phyloP scores from a whole-genome alignment of 2,329 filamentous ascomycete genomes.

The Hansfordia pulvinata region DNA sequence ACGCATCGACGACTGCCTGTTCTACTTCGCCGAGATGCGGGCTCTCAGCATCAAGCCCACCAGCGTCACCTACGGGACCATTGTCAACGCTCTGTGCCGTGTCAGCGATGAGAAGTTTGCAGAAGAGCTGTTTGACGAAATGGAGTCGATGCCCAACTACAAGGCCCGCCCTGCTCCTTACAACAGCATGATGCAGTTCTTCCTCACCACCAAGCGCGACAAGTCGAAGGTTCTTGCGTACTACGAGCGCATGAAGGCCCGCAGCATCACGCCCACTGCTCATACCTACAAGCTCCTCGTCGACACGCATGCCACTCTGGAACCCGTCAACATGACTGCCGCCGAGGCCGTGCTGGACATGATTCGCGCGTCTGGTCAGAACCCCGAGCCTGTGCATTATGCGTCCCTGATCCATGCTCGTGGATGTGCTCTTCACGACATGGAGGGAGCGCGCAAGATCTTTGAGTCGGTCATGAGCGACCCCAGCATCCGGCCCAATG shows the following conservation, averaged over 20 bases:
- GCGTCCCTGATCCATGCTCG: conserved; percentile 91
- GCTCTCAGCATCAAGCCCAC: conserved; percentile 85
- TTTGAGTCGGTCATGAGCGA: conserved; percentile 72
- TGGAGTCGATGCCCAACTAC: conserved; percentile 98
- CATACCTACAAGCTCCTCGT: conserved; percentile 98
- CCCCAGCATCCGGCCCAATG: conserved; percentile 53
- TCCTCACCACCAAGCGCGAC: conserved; percentile 93
- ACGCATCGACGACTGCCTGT: conserved; percentile 93
- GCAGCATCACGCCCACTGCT: conserved; percentile 77
- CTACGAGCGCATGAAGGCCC: conserved; percentile 85
- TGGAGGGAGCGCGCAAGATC: conserved; percentile 65
- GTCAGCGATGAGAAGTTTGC: conserved; percentile 97
- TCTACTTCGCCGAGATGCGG: conserved; percentile 98
- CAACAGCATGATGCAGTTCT: conserved; percentile 99
- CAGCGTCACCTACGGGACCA: conserved; percentile 93
- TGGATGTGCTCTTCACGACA: conserved; percentile 85
- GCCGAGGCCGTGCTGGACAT: conserved; percentile 72
- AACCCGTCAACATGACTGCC: conserved; percentile 77
- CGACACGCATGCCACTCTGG: conserved; percentile 86
- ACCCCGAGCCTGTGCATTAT: conserved; percentile 87
- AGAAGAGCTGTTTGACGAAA: conserved; percentile 95
- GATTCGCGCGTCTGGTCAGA: conserved; percentile 61
- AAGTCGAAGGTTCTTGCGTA: conserved; percentile 87
- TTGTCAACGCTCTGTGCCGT: conserved; percentile 93
- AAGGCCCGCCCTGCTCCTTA: conserved; percentile 94